Percentiles rank a stretch among this genome's conserved stretches.
Conservation (phyloP, 768 basidiomycete genomes). For the Bullera alba region DNA sequence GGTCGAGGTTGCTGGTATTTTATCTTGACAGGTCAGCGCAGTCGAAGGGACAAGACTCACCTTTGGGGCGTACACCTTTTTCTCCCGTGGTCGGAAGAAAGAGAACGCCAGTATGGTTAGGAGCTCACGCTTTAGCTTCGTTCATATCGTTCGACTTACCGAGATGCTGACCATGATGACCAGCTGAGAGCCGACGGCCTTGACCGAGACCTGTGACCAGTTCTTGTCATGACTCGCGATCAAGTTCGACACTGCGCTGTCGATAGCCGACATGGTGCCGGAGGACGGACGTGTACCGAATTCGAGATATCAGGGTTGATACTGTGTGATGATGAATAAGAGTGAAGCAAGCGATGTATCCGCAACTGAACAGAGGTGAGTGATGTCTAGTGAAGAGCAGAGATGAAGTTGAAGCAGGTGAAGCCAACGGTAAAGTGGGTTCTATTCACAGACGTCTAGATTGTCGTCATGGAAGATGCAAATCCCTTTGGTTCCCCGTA, state of each 20-base stretch:
- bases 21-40: conserved; percentile 43
- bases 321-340: no score
- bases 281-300: no score
- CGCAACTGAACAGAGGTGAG: no score
- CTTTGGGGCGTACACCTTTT: conserved; percentile 70
- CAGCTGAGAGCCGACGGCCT: conserved; percentile 47
- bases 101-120: conserved; percentile 58
- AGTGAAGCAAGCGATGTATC: no score
- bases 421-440: no score
- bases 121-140: conserved; percentile 16
- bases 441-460: no score
- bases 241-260: conserved; percentile 24
- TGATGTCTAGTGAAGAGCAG: no score
- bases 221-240: conserved; percentile 36
- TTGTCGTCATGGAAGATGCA: no score
- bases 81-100: conserved; percentile 74
- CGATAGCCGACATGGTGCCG: conserved; percentile 27
- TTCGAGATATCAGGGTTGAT: no score
- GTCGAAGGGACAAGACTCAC: conserved; percentile 29
- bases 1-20: conserved; percentile 57
- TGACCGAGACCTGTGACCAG: conserved; percentile 40
- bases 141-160: conserved; percentile 10
- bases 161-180: conserved; percentile 46
- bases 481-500: no score
- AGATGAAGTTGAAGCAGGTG: no score